Evolutionary conservation across 192 early-diverging fungal species (phyloP).

Genomic region (Gryganskiella cystojenkinii): DNA sequence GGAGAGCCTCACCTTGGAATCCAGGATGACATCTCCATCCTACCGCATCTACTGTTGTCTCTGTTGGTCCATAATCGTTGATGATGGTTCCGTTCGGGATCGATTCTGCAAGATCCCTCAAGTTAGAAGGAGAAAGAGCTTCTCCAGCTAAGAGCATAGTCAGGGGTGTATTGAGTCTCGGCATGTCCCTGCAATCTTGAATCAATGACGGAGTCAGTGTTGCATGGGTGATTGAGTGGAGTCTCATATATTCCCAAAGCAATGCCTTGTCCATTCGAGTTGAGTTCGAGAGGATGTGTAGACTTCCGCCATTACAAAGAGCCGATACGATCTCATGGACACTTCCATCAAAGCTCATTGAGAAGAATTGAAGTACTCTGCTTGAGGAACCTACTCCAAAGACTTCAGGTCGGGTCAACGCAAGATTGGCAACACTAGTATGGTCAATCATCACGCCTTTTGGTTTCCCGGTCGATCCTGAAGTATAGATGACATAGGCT

Average conservation of each 20-base stretch:
- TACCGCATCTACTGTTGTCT: conserved; percentile 2
- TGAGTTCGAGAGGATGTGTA: not conserved
- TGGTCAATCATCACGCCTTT: conserved; percentile 38
- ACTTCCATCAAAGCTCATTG: conserved; percentile 23
- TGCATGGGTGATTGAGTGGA: not conserved
- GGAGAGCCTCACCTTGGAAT: no score
- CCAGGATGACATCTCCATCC: no score
- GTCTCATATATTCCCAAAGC: not conserved
- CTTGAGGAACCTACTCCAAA: not conserved
- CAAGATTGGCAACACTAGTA: not conserved
- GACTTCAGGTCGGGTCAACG: not conserved
- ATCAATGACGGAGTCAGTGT: conserved; percentile 5
- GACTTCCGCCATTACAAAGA: conserved; percentile 4
- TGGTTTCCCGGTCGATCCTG: conserved; percentile 49
- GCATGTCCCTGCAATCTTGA: conserved; percentile 15
- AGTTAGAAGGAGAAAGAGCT: not conserved
- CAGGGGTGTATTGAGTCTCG: not conserved
- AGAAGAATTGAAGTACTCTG: conserved; percentile 13
- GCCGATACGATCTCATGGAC: conserved; percentile 13
- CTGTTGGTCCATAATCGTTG: conserved; percentile 39
- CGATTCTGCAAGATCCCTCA: not conserved
- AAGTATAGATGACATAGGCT: conserved; percentile 36
- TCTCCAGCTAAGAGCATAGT: conserved; percentile 2
- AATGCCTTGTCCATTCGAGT: not conserved
- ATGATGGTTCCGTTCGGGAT: conserved; percentile 6